Percentiles rank a stretch among this genome's conserved stretches.
Conservation (phyloP, 2,329 filamentous ascomycete genomes). For the Emmonsia crescens region DNA sequence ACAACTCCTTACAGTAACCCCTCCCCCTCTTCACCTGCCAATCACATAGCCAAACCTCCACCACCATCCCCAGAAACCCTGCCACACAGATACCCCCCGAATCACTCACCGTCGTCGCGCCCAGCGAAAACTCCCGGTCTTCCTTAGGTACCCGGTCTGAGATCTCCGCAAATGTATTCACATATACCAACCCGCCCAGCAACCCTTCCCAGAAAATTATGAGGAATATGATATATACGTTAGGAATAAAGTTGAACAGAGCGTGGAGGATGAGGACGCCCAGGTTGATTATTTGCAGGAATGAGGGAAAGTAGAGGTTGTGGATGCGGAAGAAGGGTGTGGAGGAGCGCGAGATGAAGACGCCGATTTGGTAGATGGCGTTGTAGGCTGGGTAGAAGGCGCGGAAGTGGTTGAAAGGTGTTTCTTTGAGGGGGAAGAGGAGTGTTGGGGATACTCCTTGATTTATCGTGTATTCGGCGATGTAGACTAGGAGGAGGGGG, state of each 20-base stretch:
- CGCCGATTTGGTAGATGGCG: conserved; percentile 87
- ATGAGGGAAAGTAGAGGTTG: conserved; percentile 66
- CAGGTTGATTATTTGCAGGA: conserved; percentile 74
- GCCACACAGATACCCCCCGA: conserved; percentile 83
- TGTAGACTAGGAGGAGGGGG: conserved; percentile 80
- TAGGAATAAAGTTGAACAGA: conserved; percentile 69
- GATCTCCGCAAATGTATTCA: conserved; percentile 92
- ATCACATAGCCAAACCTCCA: conserved; percentile 71
- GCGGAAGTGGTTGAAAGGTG: conserved; percentile 71
- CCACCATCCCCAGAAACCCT: conserved; percentile 67
- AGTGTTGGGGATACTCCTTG: conserved; percentile 85
- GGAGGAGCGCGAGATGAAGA: conserved; percentile 87
- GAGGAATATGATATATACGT: conserved; percentile 72
- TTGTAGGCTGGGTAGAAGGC: conserved; percentile 92
- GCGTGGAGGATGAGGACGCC: conserved; percentile 63
- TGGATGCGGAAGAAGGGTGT: conserved; percentile 78
- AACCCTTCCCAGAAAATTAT: conserved; percentile 92
- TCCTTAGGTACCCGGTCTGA: conserved; percentile 65
- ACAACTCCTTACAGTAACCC: conserved; percentile 54
- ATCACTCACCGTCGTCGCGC: conserved; percentile 85
- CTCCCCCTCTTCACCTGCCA: conserved; percentile 77
- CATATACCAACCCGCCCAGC: conserved; percentile 83
- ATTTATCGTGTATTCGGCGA: conserved; percentile 96
- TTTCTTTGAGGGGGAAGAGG: conserved; percentile 65
- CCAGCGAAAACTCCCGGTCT: conserved; percentile 83